phyloP scores from a whole-genome alignment of 78 protist genomes.

The Creolimax fragrantissima region DNA sequence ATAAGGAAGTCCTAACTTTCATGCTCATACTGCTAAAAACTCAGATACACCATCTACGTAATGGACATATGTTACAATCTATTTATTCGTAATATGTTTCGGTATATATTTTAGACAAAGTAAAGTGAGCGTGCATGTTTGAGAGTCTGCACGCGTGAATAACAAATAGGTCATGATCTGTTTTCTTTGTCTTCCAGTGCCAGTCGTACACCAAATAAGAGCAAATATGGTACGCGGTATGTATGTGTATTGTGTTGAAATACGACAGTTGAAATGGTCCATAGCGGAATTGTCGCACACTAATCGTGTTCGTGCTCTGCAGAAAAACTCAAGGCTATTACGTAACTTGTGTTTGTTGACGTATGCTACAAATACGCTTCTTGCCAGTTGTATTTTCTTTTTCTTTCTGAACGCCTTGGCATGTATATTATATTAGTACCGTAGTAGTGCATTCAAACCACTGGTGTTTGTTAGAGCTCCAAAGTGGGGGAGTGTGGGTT shows the following conservation, averaged over 20 bases:
- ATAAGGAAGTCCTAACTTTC: no score
- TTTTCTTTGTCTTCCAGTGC: background rate
- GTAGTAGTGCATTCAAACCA: no score
- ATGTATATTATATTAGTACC: no score
- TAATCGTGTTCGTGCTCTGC: background rate
- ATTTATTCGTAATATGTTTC: background rate
- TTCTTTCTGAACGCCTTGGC: no score
- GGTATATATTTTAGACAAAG: background rate
- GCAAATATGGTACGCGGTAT: background rate
- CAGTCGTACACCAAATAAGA: background rate
- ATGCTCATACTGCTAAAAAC: background rate
- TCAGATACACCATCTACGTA: background rate
- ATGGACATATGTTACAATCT: background rate
- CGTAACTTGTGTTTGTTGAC: no score
- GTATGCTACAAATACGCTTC: no score
- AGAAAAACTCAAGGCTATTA: background rate
- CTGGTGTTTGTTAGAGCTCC: no score
- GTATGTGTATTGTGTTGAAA: background rate
- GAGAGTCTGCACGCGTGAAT: background rate
- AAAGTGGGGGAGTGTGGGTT: no score
- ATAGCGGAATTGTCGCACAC: background rate
- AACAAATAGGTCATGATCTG: background rate
- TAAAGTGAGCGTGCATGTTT: background rate
- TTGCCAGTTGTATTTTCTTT: no score
- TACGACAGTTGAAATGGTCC: background rate